Evolutionary conservation across 2,329 filamentous ascomycete species (phyloP), one percentile per base, ranked within the genome.

Genomic region (Cladosporium cucumerinum): DNA sequence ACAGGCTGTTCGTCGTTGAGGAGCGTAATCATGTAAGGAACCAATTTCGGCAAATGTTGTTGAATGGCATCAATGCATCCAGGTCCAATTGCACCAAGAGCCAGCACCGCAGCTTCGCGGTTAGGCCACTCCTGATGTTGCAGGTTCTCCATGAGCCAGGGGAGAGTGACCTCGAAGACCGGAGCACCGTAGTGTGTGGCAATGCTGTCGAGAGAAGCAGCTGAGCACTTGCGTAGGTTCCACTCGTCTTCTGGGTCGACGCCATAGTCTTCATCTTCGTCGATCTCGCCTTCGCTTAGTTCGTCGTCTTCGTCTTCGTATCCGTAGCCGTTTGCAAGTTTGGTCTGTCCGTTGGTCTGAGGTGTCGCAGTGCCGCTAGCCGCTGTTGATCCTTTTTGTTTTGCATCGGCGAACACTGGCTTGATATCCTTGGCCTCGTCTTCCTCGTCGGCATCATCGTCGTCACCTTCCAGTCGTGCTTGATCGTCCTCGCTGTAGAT

Each of bases 191-290:
- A 99, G 68, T 97, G 91, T 61, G 89, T 90, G 21, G 95, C 93
- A 72, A 99, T 93, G 14, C 97, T 92, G 75, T 99, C 95, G 48
- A 99, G 83, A 10, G 95, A 93, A 14, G 95, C 95, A 8, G 95
- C 95, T 43, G 95, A 98, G 81, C 95, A 98, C 80, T 99, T 99
- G 68, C 95, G 88, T 61, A 99, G 82, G 63, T 94, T 98, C 95
- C 95, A 99, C 71, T 88, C 87, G 76, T 96, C 92, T 76, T 98
- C 95, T 0, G 92, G 92, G 71, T 93, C 92, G 58, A 85, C 86
- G 36, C 82, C 83, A 48, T 84, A 82, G 68, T 92, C 84, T 66
- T 86, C 92, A 55, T 93, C 92, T 57, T 91, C 90, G 43, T 89
- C 89, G 51, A 97, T 87, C 76, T 97, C 93, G 43, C 93, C 94